Base-by-base conservation (phyloP, 805 yeast genomes). In the Pichia rugopelliculosa region DNA sequence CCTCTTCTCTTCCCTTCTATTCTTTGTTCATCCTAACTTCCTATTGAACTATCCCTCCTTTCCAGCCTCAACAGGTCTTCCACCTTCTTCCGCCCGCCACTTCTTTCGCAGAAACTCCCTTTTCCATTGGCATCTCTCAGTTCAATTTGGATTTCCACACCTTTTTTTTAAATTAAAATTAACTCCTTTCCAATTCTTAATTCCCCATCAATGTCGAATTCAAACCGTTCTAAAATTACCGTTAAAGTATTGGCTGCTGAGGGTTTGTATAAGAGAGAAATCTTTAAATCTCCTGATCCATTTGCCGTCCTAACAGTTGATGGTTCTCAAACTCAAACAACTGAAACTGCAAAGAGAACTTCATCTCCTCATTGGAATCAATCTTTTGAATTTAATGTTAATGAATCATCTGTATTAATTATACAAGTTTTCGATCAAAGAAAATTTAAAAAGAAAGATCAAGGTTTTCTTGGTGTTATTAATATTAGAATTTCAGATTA, bases 291-390 rank as follows among this genome's bases (percentile, higher is more conserved):
- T 53, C 99, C 99, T 2, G 99, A 93, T 66, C 99, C 99, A 11
- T 93, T 93, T 70, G 96, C 97, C 2, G 98, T 93, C 33, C 72
- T 93, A 53, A 91, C 98, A 12, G 90, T 93, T n/a, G 99, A 93
- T 66, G 98, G 98, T 4, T 82, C 87, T 20, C 99, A 93, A 64
- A 93, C 98, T 1, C 88, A 88, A 61, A 85, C 96, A 18, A 93
- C 99, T 1, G 80, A 88, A 44, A 93, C 96, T 33, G 93, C 95
- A 26, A 87, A 88, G 61, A 89, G 87, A 68, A 93, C 98, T 3
- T 71, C 91, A 57, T 88, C 93, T 60, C 99, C 99, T 11, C 93
- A 90, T 68, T 93, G 99, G 99, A 90, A 93, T 68, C 96, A 93
- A 67, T 71, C 85, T 2, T 93, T 91, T 61, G 77, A 78, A 47